phyloP scores from a whole-genome alignment of 768 basidiomycete genomes.

The button mushroom (Agaricus bisporus) region DNA sequence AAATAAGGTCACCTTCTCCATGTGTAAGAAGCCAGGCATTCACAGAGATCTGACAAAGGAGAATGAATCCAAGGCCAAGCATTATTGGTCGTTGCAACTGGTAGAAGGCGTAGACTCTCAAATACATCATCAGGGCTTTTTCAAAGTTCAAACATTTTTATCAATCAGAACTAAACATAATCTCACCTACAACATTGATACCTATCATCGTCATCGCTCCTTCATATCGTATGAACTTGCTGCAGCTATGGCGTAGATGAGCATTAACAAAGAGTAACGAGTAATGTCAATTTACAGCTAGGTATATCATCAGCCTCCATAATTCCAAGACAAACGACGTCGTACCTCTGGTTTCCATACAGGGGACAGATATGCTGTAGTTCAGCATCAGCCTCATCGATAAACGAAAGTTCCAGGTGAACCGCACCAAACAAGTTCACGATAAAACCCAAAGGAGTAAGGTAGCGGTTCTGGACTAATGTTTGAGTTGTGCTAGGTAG shows the following conservation, averaged over 20 bases:
- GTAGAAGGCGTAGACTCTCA: slow-evolving; percentile 39
- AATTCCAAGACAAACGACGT: neutral
- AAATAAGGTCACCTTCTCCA: slow-evolving; percentile 36
- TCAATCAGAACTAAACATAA: neutral
- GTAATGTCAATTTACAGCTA: slow-evolving; percentile 4
- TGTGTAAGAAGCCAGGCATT: slow-evolving; percentile 49
- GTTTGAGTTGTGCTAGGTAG: neutral
- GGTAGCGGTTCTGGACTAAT: slow-evolving; percentile 50
- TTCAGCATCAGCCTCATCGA: neutral
- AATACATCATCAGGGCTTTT: slow-evolving; percentile 45
- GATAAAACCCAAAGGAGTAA: slow-evolving; percentile 58
- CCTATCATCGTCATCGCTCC: slow-evolving; percentile 48
- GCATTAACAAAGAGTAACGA: neutral
- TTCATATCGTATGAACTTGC: slow-evolving; percentile 42
- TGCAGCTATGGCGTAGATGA: slow-evolving; percentile 25
- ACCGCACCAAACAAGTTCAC: slow-evolving; percentile 42
- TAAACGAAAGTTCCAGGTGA: neutral
- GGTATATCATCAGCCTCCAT: neutral
- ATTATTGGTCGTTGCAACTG: slow-evolving; percentile 22
- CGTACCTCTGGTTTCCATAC: slow-evolving; percentile 32
- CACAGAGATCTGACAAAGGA: slow-evolving; percentile 35
- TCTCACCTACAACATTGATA: slow-evolving; percentile 38
- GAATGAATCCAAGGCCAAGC: slow-evolving; percentile 24
- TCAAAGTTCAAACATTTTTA: neutral
- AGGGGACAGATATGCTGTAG: slow-evolving; percentile 33